Conservation (phyloP, 202 grass and related monocot genomes). For the Brachypodium distachyon region DNA sequence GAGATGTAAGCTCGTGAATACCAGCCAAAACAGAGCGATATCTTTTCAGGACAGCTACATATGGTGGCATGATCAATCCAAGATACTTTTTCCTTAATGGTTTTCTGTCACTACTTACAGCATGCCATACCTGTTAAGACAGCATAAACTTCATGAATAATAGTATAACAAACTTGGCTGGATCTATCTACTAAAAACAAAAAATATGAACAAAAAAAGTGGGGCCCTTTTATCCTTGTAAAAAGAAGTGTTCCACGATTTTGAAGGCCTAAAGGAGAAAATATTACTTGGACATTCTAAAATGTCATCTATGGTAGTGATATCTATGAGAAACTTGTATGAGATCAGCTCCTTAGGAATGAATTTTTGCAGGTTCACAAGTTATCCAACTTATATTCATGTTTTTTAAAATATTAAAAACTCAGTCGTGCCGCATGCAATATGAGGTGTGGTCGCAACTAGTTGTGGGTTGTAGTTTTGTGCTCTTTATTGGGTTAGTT, state of each 20-base stretch:
- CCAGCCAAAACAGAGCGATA: slow-evolving; percentile 65
- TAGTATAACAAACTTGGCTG: slow-evolving; percentile 2
- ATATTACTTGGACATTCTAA: slow-evolving; percentile 1
- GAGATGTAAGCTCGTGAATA: slow-evolving; percentile 68
- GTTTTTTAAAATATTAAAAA: no score
- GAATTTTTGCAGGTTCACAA: no score
- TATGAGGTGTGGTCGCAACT: no score
- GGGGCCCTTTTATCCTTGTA: no score
- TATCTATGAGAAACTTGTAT: no score
- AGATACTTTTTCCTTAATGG: slow-evolving; percentile 73
- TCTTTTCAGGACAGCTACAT: slow-evolving; percentile 63
- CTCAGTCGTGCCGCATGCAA: no score
- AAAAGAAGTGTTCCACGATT: no score
- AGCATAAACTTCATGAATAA: slow-evolving; percentile 28
- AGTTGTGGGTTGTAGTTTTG: no score
- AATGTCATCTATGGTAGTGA: neutral
- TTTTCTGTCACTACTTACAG: slow-evolving; percentile 60
- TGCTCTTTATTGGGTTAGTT: no score
- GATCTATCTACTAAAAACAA: slow-evolving; percentile 4
- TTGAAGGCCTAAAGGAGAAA: neutral
- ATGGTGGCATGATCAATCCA: slow-evolving; percentile 61
- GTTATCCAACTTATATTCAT: no score
- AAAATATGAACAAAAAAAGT: slow-evolving; percentile 10
- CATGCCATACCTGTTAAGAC: slow-evolving; percentile 69
- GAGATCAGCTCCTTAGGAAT: no score